Evolutionary conservation across 345 rosid species (phyloP), one percentile per base, ranked within the genome.

Genomic region (Durio zibethinus): DNA sequence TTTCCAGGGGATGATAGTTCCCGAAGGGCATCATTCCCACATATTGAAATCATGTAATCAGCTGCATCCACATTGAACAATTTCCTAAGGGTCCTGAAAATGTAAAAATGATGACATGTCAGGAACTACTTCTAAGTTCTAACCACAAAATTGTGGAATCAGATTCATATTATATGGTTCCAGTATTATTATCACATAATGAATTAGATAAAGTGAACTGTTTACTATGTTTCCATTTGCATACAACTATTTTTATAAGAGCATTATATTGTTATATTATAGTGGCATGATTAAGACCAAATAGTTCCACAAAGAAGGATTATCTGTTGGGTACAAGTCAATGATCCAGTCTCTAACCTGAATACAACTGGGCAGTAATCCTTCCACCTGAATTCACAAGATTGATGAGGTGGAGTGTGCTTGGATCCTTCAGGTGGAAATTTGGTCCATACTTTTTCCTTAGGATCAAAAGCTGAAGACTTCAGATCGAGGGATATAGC

Each of bases 1-100:
- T 97, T 97, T 47, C 99, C 98, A 5, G 99, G 98, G 50, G 98
- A 97, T 40, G 98, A 94, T 61, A 97, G 94, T 87, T 97, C 99
- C 72, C 99, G 88, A 72, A 97, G 97, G 1, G 97, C 99, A 72
- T 94, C 97, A 62, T 94, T 88, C 40, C 98, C 98, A 74, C 99
- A 97, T 67, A 97, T 89, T 6, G 97, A 97, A 64, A 97, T 27
- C 99, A 97, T 94, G 83, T 97, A 97, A 86, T 97, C 99, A 36
- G 98, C 98, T 73, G 98, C 92, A 61, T 97, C 98, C 79, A 97
- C 93, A 67, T 81, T 84, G 85, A 97, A 97, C 77, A 97, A 84
- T 81, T 92, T 92, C 89, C 98, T 85, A 33, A 97, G 92, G 27
- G 97, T 92, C 97, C 99, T 96, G 91, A 75, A 78, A 74, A 64